Base-by-base conservation (phyloP, 2,329 filamentous ascomycete genomes). In the Colletotrichum simmondsii region DNA sequence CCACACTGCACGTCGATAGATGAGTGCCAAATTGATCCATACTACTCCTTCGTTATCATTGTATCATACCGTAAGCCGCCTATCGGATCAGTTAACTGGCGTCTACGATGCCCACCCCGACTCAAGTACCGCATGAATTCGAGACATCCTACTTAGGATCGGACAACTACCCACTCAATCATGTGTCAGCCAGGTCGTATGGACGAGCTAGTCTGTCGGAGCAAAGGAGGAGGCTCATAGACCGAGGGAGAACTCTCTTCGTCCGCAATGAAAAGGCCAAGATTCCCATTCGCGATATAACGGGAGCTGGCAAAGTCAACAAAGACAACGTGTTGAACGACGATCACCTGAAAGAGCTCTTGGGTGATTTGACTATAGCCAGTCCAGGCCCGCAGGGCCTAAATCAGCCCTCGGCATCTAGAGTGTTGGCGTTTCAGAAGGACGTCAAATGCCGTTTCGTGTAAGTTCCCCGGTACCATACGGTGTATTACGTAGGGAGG, bases 371-470 rank as follows among this genome's bases (percentile, higher is more conserved):
- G 11, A 49, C 6, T 14, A 4, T 14, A n/a, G 32, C 8, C 32
- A 35, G 8, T 35, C 2, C 52, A 2, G 12, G 14, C 30, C 42
- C 12, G 8, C 26, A 5, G 19, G 22, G 7, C 2, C 46, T 0
- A 5, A 22, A 6, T 10, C n/a, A 11, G 49, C 8, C 37, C 14
- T 16, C 35, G 4, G 26, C 26, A 26, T 26, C 26, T 12, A 42
- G 37, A 42, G 37, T 46, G 14, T 46, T 46, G 37, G 22, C 22
- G 3, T 42, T 14, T 22, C 57, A 24, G 5, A 8, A 10, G 7
- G 63, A 65, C 5, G 12, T 5, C 12, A 65, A 49, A 22, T 65
- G 63, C 22, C 63, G 63, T n/a, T 65, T 65, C 6, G 28, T 58
- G 63, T 65, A 7, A 46, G 63, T 65, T 10, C 2, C 8, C 8